These are phyloP conservation scores for Trametes elegans DNA, from an alignment of 768 basidiomycete genomes.

Conservation along the genomic window DNA sequence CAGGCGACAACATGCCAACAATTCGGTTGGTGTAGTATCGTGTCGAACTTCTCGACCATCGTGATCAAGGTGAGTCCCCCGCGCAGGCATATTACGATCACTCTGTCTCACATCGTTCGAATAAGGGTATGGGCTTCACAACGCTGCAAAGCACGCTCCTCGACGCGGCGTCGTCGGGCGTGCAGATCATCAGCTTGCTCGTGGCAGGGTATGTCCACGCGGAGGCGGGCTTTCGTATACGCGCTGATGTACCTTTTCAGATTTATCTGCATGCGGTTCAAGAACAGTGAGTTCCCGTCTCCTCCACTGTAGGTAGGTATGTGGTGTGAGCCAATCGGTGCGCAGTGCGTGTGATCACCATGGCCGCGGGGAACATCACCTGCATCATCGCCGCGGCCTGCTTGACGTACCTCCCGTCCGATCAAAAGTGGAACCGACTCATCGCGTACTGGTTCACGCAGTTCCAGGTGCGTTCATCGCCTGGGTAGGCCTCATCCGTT, in stretches of 20 bases:
- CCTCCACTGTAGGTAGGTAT: too few species aligned
- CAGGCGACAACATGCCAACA: not conserved
- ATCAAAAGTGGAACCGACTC: constrained; percentile 30
- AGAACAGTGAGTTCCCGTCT: constrained; percentile 15
- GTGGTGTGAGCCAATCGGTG: not conserved
- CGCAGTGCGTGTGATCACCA: constrained; percentile 14
- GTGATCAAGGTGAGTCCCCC: constrained; percentile 23
- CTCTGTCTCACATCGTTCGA: not conserved
- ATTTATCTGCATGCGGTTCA: constrained; percentile 18
- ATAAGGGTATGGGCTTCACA: constrained; percentile 20
- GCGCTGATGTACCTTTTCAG: not conserved
- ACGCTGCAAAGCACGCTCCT: constrained; percentile 21
- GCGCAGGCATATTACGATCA: not conserved
- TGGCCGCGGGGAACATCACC: constrained; percentile 27
- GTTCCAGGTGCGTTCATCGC: constrained; percentile 15
- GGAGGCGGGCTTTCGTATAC: not conserved
- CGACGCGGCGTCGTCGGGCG: constrained; percentile 15
- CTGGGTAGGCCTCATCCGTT: not conserved
- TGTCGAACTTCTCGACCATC: constrained; percentile 24
- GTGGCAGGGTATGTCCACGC: constrained; percentile 13
- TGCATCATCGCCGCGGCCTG: constrained; percentile 34
- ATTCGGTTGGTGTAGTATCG: constrained; percentile 2
- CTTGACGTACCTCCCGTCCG: constrained; percentile 30
- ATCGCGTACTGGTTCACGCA: constrained; percentile 34
- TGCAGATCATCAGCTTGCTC: constrained; percentile 18